Evolutionary conservation across 208 protist species (phyloP).

Genomic region (Trypanosoma conorhini): DNA sequence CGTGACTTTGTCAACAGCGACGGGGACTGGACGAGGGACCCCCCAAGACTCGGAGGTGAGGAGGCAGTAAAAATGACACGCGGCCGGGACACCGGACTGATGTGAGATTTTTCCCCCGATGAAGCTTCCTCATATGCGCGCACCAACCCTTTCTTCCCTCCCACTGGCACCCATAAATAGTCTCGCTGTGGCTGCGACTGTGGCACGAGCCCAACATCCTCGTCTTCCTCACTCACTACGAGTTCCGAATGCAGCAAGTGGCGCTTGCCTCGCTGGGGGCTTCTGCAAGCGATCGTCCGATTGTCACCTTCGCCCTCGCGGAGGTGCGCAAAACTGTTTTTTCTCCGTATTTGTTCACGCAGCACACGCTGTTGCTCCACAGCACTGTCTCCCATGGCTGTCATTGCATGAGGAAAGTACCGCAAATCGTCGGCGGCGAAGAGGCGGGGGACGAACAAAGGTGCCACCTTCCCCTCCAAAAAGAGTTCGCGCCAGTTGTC

Average conservation of each 20-base stretch:
- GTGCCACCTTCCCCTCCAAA: constrained; percentile 37
- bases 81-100: neutral
- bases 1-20: neutral
- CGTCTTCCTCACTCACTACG: neutral
- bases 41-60: neutral
- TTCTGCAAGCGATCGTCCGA: neutral
- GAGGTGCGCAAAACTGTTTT: neutral
- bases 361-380: constrained; percentile 63
- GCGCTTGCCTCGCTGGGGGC: neutral
- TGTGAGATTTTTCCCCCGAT: neutral
- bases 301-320: neutral
- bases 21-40: neutral
- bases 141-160: neutral
- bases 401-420: constrained; percentile 85
- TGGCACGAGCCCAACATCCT: neutral
- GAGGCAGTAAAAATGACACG: neutral
- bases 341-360: constrained; percentile 26
- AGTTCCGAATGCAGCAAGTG: neutral
- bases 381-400: constrained; percentile 69
- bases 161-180: neutral
- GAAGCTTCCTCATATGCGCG: neutral
- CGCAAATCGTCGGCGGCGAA: constrained; percentile 78
- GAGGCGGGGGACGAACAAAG: constrained; percentile 70
- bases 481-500: constrained; percentile 73
- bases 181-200: neutral